Percentiles rank a stretch among this genome's conserved stretches.
These are phyloP conservation scores for Aciculoconidium aculeatum DNA, from an alignment of 805 yeast genomes.

Conservation along the genomic window DNA sequence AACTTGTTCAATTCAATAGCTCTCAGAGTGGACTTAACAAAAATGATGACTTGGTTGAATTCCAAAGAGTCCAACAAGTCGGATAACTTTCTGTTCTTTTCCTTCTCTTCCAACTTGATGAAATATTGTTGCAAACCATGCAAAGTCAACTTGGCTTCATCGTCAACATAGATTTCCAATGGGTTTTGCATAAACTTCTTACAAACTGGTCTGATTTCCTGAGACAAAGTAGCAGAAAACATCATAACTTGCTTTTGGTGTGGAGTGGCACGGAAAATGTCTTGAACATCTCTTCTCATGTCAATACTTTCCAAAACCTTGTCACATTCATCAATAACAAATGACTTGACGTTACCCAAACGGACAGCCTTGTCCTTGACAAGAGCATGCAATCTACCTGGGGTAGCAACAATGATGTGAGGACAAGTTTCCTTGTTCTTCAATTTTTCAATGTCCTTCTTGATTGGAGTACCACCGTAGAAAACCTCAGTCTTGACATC, in stretches of 20 bases:
- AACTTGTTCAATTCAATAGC: constrained; percentile 88
- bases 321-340: constrained; percentile 97
- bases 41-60: constrained; percentile 96
- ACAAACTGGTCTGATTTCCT: constrained; percentile 93
- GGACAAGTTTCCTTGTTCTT: constrained; percentile 93
- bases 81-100: constrained; percentile 88
- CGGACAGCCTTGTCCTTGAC: constrained; percentile 88
- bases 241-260: constrained; percentile 99
- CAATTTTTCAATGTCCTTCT: constrained; percentile 79
- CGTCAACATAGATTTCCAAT: constrained; percentile 94
- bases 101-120: constrained; percentile 81
- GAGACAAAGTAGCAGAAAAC: constrained; percentile 95
- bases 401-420: constrained; percentile 95
- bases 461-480: constrained; percentile 90
- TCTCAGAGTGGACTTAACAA: constrained; percentile 86
- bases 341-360: constrained; percentile 83
- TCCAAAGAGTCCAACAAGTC: constrained; percentile 91
- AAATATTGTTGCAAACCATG: constrained; percentile 98
- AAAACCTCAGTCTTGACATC: constrained; percentile 95
- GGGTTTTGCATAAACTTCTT: constrained; percentile 98
- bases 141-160: constrained; percentile 92
- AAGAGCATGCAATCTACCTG: constrained; percentile 93
- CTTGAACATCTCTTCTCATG: constrained; percentile 99
- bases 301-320: constrained; percentile 86
- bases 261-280: constrained; percentile 94